A percentile compares a stretch with the other conserved stretches of the same genome.
Evolutionary conservation across 192 early-diverging fungal species (phyloP).

Genomic region (Coemansia sp.): DNA sequence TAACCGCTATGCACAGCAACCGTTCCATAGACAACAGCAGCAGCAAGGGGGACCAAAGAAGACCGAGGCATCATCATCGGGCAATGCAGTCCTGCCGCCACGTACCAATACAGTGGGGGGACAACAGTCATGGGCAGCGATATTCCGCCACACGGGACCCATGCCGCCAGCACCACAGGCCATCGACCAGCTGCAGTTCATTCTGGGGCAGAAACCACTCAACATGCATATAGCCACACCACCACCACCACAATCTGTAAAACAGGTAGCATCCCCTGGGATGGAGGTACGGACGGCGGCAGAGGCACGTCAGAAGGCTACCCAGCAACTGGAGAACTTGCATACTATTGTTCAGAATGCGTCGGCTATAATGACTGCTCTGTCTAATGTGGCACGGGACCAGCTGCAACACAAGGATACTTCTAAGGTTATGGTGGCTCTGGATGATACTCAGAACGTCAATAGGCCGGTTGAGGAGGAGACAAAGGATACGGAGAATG

Average conservation of each 20-base stretch:
- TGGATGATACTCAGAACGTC: neutral
- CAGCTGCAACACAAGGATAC: neutral
- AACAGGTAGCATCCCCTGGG: neutral
- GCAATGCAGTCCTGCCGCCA: no score
- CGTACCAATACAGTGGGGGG: no score
- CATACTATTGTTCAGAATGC: slow-evolving; percentile 14
- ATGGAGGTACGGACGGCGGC: slow-evolving; percentile 15
- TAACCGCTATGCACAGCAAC: neutral
- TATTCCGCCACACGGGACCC: slow-evolving; percentile 14
- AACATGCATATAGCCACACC: neutral
- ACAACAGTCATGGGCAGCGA: neutral
- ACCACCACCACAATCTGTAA: neutral
- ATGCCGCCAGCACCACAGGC: slow-evolving; percentile 17
- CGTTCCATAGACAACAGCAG: slow-evolving; percentile 1
- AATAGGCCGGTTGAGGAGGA: no score
- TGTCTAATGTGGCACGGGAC: neutral
- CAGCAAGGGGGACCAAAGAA: no score
- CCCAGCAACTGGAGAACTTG: slow-evolving; percentile 13
- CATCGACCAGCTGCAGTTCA: slow-evolving; percentile 21
- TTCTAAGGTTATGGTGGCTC: neutral
- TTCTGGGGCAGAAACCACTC: slow-evolving; percentile 20
- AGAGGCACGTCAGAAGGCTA: slow-evolving; percentile 10
- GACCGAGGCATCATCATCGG: no score
- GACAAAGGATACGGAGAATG: neutral
- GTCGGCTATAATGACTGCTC: slow-evolving; percentile 5